Evolutionary conservation across 306 rosid genomes (phyloP), one percentile per base, ranked within the genome.

Genomic region (Acacia crassicarpa): DNA sequence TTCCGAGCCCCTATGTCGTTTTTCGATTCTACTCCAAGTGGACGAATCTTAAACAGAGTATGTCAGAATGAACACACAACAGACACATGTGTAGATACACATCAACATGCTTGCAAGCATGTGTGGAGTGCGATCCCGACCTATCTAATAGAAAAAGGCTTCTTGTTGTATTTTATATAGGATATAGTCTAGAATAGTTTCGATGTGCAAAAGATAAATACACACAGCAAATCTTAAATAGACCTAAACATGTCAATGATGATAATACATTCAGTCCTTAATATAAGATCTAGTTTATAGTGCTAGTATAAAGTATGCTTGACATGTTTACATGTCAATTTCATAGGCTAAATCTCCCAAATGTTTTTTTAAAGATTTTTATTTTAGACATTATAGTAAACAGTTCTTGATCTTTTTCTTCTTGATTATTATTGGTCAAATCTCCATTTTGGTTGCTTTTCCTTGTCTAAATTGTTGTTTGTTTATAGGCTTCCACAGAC

Each of bases 1-100:
- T 90, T 94, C 43, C 88, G 91, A 6, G 92, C 98, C 19, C 97
- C 97, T 32, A 93, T 91, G 91, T 89, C 97, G 8, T 94, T 94
- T 86, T 93, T 91, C 6, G 97, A 94, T 85, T 71, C 97, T 74
- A 94, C 95, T n/a, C 90, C 90, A 35, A 87, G 90, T 40, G 90
- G 90, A n/a, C 40, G 87, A 81, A 87, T 84, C 93, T 91, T 87
- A 71, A 87, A 87, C 23, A 87, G 90, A 84, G 90, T 87, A 87
- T 63, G 87, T 56, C n/a, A 54, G 25, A 19, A 30, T 48, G 35
- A 38, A 35, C 66, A 59, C 33, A 59, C 33, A 27, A 23, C 33
- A 59, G 15, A 56, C 27, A n/a, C 27, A 56, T 27, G 22, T 1
- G 8, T 10, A 5, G 61, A 53, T 53, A 1, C 22, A 53, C 19